Conservation (phyloP, 371 early-diverging fungal species). For the Spiromyces aspiralis region DNA sequence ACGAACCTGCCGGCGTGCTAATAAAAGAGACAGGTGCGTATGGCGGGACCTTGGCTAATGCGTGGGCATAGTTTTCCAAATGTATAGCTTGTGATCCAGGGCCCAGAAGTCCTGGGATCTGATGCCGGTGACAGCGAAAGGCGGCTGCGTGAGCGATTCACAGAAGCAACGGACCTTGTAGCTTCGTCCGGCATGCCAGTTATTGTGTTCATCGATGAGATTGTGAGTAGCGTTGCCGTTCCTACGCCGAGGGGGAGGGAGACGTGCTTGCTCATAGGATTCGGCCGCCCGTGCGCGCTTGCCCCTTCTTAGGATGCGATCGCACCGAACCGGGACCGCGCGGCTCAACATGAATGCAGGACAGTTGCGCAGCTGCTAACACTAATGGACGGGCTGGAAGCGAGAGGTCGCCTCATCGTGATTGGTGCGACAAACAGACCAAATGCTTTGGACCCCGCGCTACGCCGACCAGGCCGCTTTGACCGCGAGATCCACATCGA, state of each 20-base stretch:
- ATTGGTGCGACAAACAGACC: constrained; percentile 98
- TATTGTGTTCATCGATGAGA: constrained; percentile 97
- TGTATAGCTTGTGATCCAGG: constrained; percentile 39
- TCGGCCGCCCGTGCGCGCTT: not conserved
- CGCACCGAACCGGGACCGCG: constrained; percentile 70
- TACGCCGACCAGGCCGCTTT: constrained; percentile 94
- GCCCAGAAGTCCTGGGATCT: constrained; percentile 83
- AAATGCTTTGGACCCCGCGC: constrained; percentile 92
- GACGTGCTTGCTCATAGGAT: not conserved
- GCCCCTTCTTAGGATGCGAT: constrained; percentile 61
- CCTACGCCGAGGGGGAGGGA: too few species aligned
- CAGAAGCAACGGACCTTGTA: constrained; percentile 44
- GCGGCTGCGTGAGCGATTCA: constrained; percentile 65
- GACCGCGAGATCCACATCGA: constrained; percentile 87
- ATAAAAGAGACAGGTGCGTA: not conserved
- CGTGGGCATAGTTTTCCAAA: not conserved
- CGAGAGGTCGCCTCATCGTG: constrained; percentile 55
- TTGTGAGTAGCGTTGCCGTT: constrained; percentile 36
- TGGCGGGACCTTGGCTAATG: not conserved
- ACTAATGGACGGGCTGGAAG: constrained; percentile 84
- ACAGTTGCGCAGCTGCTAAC: constrained; percentile 96
- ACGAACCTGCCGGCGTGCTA: not conserved
- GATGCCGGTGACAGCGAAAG: constrained; percentile 92
- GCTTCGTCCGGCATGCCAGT: constrained; percentile 32
- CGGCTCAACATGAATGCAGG: constrained; percentile 62